These are phyloP conservation scores for Eucalyptus rudis DNA, from an alignment of 345 rosid species.

Conservation along the genomic window DNA sequence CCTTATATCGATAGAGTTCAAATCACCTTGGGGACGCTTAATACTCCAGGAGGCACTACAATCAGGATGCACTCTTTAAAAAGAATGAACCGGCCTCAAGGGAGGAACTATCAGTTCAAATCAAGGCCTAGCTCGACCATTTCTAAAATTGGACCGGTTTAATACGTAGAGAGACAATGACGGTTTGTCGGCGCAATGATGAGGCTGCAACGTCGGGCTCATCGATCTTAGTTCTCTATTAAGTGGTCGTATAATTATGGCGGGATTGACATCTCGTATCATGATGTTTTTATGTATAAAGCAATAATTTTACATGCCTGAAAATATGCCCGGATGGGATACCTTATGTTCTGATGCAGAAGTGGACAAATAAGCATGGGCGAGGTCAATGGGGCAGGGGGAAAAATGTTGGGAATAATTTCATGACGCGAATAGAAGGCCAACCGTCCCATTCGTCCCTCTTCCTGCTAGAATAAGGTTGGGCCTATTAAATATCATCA, in stretches of 20 bases:
- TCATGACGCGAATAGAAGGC: background rate
- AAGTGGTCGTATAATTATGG: background rate
- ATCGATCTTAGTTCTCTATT: too few species aligned
- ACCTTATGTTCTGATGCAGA: background rate
- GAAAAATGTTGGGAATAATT: background rate
- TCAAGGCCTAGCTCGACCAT: background rate
- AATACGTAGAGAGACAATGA: background rate
- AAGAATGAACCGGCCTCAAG: background rate
- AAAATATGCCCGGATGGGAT: background rate
- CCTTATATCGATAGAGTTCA: background rate
- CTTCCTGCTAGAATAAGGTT: background rate
- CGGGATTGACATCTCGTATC: background rate
- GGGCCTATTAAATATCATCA: background rate
- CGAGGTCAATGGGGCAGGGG: background rate
- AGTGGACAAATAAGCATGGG: background rate
- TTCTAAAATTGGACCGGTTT: background rate
- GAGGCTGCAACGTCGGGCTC: background rate
- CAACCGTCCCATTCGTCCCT: background rate
- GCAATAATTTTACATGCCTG: background rate
- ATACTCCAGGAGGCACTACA: too few species aligned
- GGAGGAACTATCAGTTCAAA: background rate
- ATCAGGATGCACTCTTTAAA: too few species aligned
- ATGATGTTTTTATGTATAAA: background rate
- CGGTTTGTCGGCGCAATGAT: too few species aligned
- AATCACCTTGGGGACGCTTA: background rate